Evolutionary conservation across 2,329 filamentous ascomycete genomes (phyloP).

Genomic region (Metarhizium robertsii): DNA sequence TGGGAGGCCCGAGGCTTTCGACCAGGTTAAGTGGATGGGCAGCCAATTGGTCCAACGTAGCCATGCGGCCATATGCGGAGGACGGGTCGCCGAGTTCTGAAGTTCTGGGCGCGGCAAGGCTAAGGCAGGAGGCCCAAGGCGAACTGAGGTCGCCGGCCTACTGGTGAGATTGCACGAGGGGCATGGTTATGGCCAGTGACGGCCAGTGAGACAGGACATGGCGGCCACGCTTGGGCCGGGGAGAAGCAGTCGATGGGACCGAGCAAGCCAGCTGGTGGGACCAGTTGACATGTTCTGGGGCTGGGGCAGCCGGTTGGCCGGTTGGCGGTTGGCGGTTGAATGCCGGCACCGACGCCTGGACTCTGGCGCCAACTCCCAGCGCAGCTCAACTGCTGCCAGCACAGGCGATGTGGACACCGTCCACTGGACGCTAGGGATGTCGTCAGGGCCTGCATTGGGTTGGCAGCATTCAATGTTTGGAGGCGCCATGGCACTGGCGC

Average conservation of each 20-base stretch:
- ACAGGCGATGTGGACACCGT: not conserved
- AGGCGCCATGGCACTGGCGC: not conserved
- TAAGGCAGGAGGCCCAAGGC: not conserved
- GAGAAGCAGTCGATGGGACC: not conserved
- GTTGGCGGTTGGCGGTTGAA: not conserved
- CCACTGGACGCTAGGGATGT: not conserved
- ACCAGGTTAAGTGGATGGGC: not conserved
- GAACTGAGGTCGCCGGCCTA: not conserved
- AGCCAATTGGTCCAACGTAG: slow-evolving; percentile 1
- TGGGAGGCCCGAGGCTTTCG: not conserved
- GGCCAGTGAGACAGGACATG: not conserved
- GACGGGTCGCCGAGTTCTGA: not conserved
- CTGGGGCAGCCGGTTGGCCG: not conserved
- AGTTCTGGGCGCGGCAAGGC: not conserved
- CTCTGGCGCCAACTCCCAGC: too few species aligned
- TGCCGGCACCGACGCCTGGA: not conserved
- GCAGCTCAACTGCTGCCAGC: not conserved
- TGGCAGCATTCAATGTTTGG: too few species aligned
- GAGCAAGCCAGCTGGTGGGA: not conserved
- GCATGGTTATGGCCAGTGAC: not conserved
- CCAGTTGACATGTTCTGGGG: too few species aligned
- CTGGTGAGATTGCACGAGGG: not conserved
- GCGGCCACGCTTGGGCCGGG: too few species aligned
- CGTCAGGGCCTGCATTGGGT: not conserved
- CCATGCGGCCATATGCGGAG: not conserved